Evolutionary conservation across 2,329 filamentous ascomycete genomes (phyloP), one percentile per base, ranked within the genome.

Genomic region (Aspergillus ochraceoroseus): DNA sequence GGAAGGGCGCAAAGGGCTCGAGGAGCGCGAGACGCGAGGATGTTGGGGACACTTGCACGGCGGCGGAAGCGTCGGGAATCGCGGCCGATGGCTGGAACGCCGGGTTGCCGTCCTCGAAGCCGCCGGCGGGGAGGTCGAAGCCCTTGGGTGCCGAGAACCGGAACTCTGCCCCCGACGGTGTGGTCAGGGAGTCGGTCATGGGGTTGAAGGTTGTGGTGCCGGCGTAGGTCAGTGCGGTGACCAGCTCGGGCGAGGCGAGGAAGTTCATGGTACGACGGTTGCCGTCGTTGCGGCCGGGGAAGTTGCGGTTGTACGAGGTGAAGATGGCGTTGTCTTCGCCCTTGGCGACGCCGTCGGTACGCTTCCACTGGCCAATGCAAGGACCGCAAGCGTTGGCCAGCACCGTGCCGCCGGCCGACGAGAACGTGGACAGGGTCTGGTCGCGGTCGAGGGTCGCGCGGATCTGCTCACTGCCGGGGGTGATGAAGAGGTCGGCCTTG

Each of bases 251-350:
- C 0, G 89, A 95, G 7, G 92, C 90, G 37, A 98, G 78, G 71
- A 98, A 98, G 75, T 96, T 98, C 89, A 96, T 95, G 6, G 92
- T 98, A 28, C 84, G 82, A 14, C 86, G 82, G 72, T 98, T 98
- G 48, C 92, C 92, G 61, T 98, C 92, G 64, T 98, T 98, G 51
- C 92, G 85, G 46, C 87, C 90, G 35, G 86, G 86, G 74, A 98
- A 98, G 71, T 98, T 98, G 46, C 92, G 86, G 76, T 98, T 98
- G 73, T 95, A 98, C 1, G 89, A 95, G 7, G 88, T 90, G 58
- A 98, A 79, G 57, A 98, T 96, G 47, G 92, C 92, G 61, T 98
- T 98, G 38, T 79, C 73, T 43, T 89, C 86, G 47, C 88, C 89
- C 70, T 94, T 95, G 53, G 71, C 66, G 12, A 94, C 78, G 14